Evolutionary conservation across 768 basidiomycete genomes (phyloP), one percentile per base, ranked within the genome.

Genomic region (Tricholoma bakamatsutake): DNA sequence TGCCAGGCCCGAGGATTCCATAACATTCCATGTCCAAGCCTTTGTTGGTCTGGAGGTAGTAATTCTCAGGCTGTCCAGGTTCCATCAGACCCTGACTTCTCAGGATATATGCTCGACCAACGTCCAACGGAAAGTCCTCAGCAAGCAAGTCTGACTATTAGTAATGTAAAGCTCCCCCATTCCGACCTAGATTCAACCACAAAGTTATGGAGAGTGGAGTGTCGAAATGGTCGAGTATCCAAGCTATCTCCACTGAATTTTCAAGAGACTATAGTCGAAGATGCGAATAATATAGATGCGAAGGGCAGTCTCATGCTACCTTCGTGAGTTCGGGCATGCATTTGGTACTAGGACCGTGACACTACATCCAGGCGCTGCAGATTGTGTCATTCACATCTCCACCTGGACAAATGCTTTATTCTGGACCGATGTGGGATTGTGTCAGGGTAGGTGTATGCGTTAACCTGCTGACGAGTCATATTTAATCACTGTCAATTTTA

Each of bases 381-480:
- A 59, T 60, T 85, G 50, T 84, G 82, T 64, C 83, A 84, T 67
- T 76, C 81, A 17, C 83, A 85, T 61, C 79, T 87, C 60, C 84
- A 84, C 67, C 74, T 86, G 31, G 84, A 86, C 72, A 84, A 87
- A 67, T 85, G 82, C 67, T 84, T 84, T 64, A 79, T 87, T 50
- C 70, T 87, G 54, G 79, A 78, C 59, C 68, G 76, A 66, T 83
- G 81, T 58, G 76, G 74, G 18, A 74, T 85, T 42, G 61, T 73
- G 21, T 75, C 74, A 45, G 82, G 84, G 83, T 84, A 67, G 52
- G 76, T 61, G 28, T 39, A 46, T 37, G 42, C 35, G 46, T 45
- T 35, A n/a, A 18, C 37, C 27, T 31, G 28, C 17, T 31, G 27
- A 7, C n/a, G 34, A 39, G 47, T 33, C n/a, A 17, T 37, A 42